Conservation (phyloP, 179 eudicot species). For the Nepenthes alata region DNA sequence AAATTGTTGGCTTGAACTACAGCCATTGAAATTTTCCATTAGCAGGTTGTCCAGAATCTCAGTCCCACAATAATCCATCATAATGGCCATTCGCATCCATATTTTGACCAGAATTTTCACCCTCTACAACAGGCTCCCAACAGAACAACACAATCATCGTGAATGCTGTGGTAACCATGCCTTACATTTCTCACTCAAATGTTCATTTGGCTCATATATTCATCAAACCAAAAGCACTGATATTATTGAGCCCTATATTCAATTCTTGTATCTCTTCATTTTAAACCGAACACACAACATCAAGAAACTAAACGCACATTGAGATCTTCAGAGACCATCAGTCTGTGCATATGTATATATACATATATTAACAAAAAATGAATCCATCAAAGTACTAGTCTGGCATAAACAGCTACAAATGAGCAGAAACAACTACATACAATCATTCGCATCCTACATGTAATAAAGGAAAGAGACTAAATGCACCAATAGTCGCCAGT, state of each 20-base stretch:
- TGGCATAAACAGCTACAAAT: too few relatives aligned
- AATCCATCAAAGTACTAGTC: too few relatives aligned
- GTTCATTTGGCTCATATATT: conserved; percentile 21
- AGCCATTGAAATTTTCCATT: conserved; percentile 41
- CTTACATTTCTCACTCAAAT: conserved; percentile 33
- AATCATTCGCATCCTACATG: too few relatives aligned
- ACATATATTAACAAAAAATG: too few relatives aligned
- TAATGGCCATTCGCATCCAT: conserved; percentile 24
- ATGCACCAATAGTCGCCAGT: too few relatives aligned
- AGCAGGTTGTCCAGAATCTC: conserved; percentile 26
- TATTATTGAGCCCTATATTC: neutral
- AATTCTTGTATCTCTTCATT: conserved; percentile 8
- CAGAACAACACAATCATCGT: conserved; percentile 32
- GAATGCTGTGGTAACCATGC: conserved; percentile 22
- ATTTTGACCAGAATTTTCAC: conserved; percentile 15
- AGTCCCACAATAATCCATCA: conserved; percentile 30
- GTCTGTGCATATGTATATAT: too few relatives aligned
- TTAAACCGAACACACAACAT: conserved; percentile 7
- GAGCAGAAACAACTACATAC: too few relatives aligned
- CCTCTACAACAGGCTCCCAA: conserved; percentile 27
- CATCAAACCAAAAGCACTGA: conserved; percentile 14
- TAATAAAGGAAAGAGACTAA: too few relatives aligned
- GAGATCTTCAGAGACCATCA: too few relatives aligned
- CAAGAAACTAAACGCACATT: neutral
- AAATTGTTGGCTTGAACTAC: conserved; percentile 35